phyloP scores from a whole-genome alignment of 106 monocot species.

The Platanthera zijinensis region DNA sequence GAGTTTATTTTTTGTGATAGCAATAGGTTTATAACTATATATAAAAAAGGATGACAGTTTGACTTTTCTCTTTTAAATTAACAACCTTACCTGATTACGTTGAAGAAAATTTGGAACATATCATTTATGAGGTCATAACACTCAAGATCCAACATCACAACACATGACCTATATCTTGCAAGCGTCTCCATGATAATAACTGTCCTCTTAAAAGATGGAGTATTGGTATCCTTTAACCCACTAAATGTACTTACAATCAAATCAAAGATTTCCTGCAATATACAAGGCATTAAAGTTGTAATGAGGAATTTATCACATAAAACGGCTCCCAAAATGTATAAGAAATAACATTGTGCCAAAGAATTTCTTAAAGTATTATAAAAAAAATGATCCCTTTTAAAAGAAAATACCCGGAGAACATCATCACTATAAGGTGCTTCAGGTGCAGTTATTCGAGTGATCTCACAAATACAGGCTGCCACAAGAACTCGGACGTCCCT shows the following conservation, averaged over 20 bases:
- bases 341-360: background rate
- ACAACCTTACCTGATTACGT: conserved; percentile 65
- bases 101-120: conserved; percentile 79
- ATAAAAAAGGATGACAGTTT: background rate
- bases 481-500: conserved; percentile 79
- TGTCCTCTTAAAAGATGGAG: conserved; percentile 77
- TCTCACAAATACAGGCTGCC: conserved; percentile 91
- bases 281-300: background rate
- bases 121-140: conserved; percentile 86
- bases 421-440: conserved; percentile 95
- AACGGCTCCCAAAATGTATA: background rate
- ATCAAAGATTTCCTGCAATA: conserved; percentile 89
- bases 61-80: conserved; percentile 1
- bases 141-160: conserved; percentile 98
- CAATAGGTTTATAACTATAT: background rate
- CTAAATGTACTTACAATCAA: conserved; percentile 79
- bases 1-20: background rate
- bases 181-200: conserved; percentile 89
- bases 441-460: conserved; percentile 89
- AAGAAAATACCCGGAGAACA: conserved; percentile 52
- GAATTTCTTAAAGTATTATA: background rate
- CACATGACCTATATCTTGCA: conserved; percentile 86
- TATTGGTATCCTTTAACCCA: conserved; percentile 64
- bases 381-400: conserved; percentile 2
- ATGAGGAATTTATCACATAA: background rate